Base-by-base conservation (phyloP, 805 yeast genomes). In the Saturnispora sanitii region DNA sequence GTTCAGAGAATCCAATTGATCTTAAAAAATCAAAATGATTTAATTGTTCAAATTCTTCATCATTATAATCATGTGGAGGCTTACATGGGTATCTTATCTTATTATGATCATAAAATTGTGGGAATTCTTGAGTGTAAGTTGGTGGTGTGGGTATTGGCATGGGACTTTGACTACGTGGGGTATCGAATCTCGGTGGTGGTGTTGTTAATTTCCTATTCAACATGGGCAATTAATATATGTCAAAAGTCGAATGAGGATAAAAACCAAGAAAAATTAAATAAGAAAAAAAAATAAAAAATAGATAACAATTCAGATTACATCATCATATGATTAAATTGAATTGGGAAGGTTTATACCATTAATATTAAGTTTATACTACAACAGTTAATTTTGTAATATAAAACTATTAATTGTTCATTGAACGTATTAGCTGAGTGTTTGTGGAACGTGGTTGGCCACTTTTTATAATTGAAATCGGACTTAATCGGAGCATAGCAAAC, bases 1-100 rank as follows among this genome's bases (percentile, higher is more conserved):
- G 69, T 26, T 53, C 56, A 18, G 49, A 47, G 36, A 60, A 54
- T 25, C 53, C 43, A 13, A 62, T 41, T 3, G 51, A 45, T 28
- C 51, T 48, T 12, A 63, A 49, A 44, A 61, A 61, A n/a, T 60
- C 58, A 38, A 58, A 53, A 38, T 61, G 62, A 42, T 62, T 60
- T 50, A 57, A 46, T 21, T 47, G 46, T 13, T 51, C 60, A 33
- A 58, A 58, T 31, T 60, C 65, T 18, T 52, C 56, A 44, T 62
- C 66, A 12, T 58, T 48, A 30, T 57, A 58, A 35, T 60, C 64
- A 25, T 57, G 52, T 4, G 64, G 64, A 1, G 62, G 55, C 21
- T 47, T 45, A 38, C 52, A 51, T 1, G 65, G 66, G 37, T 62
- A 62, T 7, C 42, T 40, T 12, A 61, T 26, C n/a, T 47, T 48